Base-by-base conservation (phyloP, 23 red algal genomes). In the Agarophyton chilense region DNA sequence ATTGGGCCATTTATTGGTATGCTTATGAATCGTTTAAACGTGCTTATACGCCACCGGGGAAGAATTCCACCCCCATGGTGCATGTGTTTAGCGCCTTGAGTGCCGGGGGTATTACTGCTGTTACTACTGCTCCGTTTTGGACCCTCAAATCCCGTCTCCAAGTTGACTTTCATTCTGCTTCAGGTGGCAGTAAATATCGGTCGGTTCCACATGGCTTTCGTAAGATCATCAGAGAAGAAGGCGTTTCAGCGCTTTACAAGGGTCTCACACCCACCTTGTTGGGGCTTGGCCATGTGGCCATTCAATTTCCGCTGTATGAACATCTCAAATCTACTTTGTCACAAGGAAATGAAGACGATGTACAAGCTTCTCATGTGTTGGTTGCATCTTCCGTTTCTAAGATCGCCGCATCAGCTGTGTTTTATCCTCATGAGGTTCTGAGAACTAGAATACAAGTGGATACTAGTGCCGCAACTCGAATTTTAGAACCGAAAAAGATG, bases 221-320 rank as follows among this genome's bases (percentile, higher is more conserved):
- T n/a, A 86, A 84, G 62, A 94, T 98, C 79, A 81, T 91, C 17
- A 26, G 45, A 8, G 96, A 98, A 61, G 96, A 98, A 56, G 96
- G 96, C 54, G 54, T 98, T 24, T 43, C 71, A 21, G 92, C 78
- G 13, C 72, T 98, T 33, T 98, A 98, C 77, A 90, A 93, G 72
- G 96, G 96, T 12, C 85, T 98, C 13, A 72, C 90, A 4, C 96
- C 96, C 21, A 92, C 91, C 12, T 62, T 98, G 72, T 67, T 98
- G 22, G 96, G 96, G 25, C 78, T 98, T 19, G 84, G 93, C 38
- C 96, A 98, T 81, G 96, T 94, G 7, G 92, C 56, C 4, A 82
- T 98, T 60, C 96, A 98, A 32, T 98, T 98, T 79, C 96, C 96
- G 57, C 63, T 95, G 35, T 98, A 98, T 83, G 96, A 98, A 56